phyloP scores from a whole-genome alignment of 1,139 yeast genomes.

The Kurtzmaniella quercitrusa region DNA sequence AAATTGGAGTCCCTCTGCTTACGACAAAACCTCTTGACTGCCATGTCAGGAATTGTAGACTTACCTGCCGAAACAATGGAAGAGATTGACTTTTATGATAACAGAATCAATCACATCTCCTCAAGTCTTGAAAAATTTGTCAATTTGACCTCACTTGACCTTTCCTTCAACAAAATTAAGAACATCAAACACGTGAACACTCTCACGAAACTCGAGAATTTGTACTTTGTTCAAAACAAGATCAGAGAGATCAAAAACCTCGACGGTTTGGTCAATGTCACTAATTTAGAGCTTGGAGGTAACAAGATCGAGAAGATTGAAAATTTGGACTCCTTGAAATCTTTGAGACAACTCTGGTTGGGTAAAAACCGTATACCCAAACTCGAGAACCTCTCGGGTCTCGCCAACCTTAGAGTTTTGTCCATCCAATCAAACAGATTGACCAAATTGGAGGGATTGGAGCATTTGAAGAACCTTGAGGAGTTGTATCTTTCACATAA shows the following conservation, averaged over 20 bases:
- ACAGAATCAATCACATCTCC: slow-evolving; percentile 83
- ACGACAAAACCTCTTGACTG: slow-evolving; percentile 78
- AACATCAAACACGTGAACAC: slow-evolving; percentile 77
- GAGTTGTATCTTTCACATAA: slow-evolving; percentile 89
- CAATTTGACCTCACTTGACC: slow-evolving; percentile 62
- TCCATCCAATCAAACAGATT: slow-evolving; percentile 88
- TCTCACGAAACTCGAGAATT: slow-evolving; percentile 55
- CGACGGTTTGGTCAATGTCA: slow-evolving; percentile 52
- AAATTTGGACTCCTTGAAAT: slow-evolving; percentile 47
- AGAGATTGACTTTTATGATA: slow-evolving; percentile 88
- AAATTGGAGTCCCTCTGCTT: slow-evolving; percentile 62
- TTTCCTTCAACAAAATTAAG: slow-evolving; percentile 87
- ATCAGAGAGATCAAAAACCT: slow-evolving; percentile 70
- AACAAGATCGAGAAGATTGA: slow-evolving; percentile 69
- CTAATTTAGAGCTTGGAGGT: slow-evolving; percentile 87
- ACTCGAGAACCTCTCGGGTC: slow-evolving; percentile 59
- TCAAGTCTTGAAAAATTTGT: slow-evolving; percentile 57
- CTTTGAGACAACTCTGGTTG: slow-evolving; percentile 79
- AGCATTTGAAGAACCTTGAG: slow-evolving; percentile 64
- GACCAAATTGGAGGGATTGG: slow-evolving; percentile 77
- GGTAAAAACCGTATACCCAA: slow-evolving; percentile 79
- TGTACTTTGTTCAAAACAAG: slow-evolving; percentile 87
- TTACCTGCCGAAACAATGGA: slow-evolving; percentile 52
- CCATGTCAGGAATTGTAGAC: slow-evolving; percentile 65
- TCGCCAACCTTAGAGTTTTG: slow-evolving; percentile 64